phyloP scores from a whole-genome alignment of 305 asterid genomes.

The Solanum aculeatissimum region DNA sequence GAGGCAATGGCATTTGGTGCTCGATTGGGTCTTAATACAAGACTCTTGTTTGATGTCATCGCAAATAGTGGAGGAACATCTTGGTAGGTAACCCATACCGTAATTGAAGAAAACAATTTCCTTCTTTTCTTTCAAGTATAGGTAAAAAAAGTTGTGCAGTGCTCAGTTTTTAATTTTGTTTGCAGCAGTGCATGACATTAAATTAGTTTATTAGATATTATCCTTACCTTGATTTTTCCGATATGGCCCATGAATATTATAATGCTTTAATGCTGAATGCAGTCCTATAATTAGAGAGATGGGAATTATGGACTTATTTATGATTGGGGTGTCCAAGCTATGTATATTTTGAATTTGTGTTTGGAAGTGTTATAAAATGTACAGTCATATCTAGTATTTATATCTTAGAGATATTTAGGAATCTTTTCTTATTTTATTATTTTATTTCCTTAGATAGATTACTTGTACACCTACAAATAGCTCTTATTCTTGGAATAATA shows the following conservation, averaged over 20 bases:
- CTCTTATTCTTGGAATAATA: too few relatives aligned
- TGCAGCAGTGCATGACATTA: not conserved
- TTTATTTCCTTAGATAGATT: too few relatives aligned
- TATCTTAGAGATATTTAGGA: too few relatives aligned
- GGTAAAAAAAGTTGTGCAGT: not conserved
- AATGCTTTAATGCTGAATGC: not conserved
- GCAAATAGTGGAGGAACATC: constrained; percentile 70
- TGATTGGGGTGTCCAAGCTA: not conserved
- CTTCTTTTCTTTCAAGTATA: not conserved
- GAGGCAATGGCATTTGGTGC: constrained; percentile 97
- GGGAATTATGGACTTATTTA: not conserved
- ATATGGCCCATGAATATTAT: not conserved
- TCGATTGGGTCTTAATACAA: constrained; percentile 74
- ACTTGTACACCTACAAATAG: too few relatives aligned
- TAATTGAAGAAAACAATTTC: not conserved
- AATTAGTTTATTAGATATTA: not conserved
- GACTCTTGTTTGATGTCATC: constrained; percentile 70
- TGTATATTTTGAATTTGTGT: not conserved
- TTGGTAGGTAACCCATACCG: constrained; percentile 36
- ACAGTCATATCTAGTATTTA: too few relatives aligned
- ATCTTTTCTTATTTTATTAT: too few relatives aligned
- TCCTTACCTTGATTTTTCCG: not conserved
- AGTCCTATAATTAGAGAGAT: not conserved
- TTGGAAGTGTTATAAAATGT: too few relatives aligned
- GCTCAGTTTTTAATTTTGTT: not conserved